Evolutionary conservation across 768 basidiomycete genomes (phyloP), one percentile per base, ranked within the genome.

Genomic region (Lactarius sp.): DNA sequence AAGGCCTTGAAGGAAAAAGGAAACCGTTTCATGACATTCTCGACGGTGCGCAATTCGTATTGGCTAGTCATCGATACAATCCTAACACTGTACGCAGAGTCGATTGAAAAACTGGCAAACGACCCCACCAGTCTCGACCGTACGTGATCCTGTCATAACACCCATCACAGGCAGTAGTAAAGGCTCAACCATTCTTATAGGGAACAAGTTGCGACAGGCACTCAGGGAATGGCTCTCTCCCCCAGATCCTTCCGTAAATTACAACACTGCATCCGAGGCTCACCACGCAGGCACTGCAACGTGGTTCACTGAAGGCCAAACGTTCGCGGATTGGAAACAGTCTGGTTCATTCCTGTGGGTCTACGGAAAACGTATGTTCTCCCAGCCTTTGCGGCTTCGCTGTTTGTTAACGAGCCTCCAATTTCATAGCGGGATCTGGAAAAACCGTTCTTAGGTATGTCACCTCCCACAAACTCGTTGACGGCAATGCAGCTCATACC

Each of bases 381-480:
- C 18, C 3, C 46, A 2, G 10, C 8, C 14, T 50, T 1, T 6
- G 1, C 5, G 1, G 20, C 7, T 12, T n/a, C 42, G n/a, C 10
- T 31, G 27, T 6, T 18, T 51, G 27, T 31, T 34, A 12, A 56
- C 8, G 2, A 7, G 3, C 31, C 27, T 5, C 39, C 27, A 36
- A 3, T 46, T 46, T n/a, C 34, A 31, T 42, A 61, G 60, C 54
- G n/a, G 60, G 60, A 16, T 61, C 60, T 1, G 60, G 60, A 0
- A 61, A 61, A 18, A 61, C n/a, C 49, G 36, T 56, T 14, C 53
- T 61, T 0, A 46, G 42, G 60, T 61, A 12, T 1, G 41, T 53
- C 34, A 27, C 22, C 22, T n/a, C 7, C n/a, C 6, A 0, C 2
- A 18, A 12, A 1, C 6, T 2, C 9, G 6, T 3, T n/a, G 7